Conservation (phyloP, 305 asterid genomes). For the Ajuga reptans region DNA sequence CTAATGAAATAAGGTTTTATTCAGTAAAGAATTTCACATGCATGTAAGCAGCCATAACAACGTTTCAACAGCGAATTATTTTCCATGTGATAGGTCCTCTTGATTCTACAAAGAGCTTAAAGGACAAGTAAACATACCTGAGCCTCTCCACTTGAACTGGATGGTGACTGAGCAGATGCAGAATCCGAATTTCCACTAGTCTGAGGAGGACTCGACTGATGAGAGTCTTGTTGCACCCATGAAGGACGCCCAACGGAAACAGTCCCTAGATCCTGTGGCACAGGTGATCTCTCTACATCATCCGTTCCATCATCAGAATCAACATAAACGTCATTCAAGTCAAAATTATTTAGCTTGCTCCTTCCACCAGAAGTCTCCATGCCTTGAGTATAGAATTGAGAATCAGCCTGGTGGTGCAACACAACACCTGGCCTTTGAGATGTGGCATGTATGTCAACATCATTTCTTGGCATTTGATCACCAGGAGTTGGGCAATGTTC, state of each 20-base stretch:
- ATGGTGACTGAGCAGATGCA: conserved; percentile 72
- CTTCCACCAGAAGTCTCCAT: conserved; percentile 49
- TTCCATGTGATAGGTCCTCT: conserved; percentile 1
- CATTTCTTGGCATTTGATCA: conserved; percentile 35
- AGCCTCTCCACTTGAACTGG: conserved; percentile 73
- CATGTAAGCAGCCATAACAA: background rate
- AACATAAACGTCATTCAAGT: conserved; percentile 64
- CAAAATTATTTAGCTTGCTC: conserved; percentile 55
- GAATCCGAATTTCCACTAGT: conserved; percentile 74
- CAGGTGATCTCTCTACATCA: conserved; percentile 48
- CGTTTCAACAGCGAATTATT: background rate
- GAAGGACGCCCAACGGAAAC: conserved; percentile 48
- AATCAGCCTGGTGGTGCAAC: conserved; percentile 34
- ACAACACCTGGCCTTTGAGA: conserved; percentile 41
- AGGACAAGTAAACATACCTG: conserved; percentile 37
- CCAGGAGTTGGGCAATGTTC: conserved; percentile 28
- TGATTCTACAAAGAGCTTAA: conserved; percentile 6
- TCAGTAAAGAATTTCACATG: conserved; percentile 2
- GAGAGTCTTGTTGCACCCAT: conserved; percentile 67
- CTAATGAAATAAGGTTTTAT: background rate
- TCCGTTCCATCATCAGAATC: conserved; percentile 68
- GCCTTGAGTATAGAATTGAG: conserved; percentile 42
- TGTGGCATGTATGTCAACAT: conserved; percentile 26
- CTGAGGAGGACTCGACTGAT: conserved; percentile 77
- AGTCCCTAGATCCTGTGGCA: conserved; percentile 37